Conservation (phyloP, 192 early-diverging fungal genomes). For the Bifiguratus adelaidae region DNA sequence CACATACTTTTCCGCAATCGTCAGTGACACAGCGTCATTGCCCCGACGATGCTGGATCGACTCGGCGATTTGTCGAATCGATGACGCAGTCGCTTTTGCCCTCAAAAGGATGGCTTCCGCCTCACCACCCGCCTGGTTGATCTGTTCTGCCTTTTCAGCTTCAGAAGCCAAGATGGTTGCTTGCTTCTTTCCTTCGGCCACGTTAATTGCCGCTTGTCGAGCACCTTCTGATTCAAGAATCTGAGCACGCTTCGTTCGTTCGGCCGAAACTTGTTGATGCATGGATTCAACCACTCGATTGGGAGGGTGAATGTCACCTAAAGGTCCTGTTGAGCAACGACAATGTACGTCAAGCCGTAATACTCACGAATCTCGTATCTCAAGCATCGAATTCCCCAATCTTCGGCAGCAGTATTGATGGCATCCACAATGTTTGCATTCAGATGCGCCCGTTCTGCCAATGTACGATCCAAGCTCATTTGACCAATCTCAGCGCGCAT, state of each 20-base stretch:
- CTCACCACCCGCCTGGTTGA: slow-evolving; percentile 86
- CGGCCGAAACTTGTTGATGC: slow-evolving; percentile 97
- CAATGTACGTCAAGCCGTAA: background rate
- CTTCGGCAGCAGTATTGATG: slow-evolving; percentile 85
- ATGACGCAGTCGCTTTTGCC: slow-evolving; percentile 70
- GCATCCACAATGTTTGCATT: slow-evolving; percentile 92
- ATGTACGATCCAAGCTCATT: slow-evolving; percentile 91
- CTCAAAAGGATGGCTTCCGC: slow-evolving; percentile 80
- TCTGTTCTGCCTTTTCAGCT: slow-evolving; percentile 79
- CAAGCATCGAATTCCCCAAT: slow-evolving; percentile 94
- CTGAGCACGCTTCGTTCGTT: slow-evolving; percentile 92
- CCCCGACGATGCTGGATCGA: slow-evolving; percentile 64
- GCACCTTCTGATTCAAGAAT: slow-evolving; percentile 78
- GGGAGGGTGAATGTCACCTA: slow-evolving; percentile 86
- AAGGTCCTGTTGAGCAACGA: background rate
- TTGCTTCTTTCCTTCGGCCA: slow-evolving; percentile 91
- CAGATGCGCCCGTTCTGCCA: slow-evolving; percentile 87
- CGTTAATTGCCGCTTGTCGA: slow-evolving; percentile 92
- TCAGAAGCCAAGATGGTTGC: slow-evolving; percentile 89
- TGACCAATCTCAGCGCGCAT: slow-evolving; percentile 99
- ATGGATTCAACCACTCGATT: slow-evolving; percentile 90
- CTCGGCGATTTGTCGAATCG: slow-evolving; percentile 69
- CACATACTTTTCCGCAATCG: slow-evolving; percentile 94
- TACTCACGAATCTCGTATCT: slow-evolving; percentile 82
- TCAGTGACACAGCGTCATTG: slow-evolving; percentile 77